Evolutionary conservation across 2,329 filamentous ascomycete genomes (phyloP).

Genomic region (Metarhizium humberi): DNA sequence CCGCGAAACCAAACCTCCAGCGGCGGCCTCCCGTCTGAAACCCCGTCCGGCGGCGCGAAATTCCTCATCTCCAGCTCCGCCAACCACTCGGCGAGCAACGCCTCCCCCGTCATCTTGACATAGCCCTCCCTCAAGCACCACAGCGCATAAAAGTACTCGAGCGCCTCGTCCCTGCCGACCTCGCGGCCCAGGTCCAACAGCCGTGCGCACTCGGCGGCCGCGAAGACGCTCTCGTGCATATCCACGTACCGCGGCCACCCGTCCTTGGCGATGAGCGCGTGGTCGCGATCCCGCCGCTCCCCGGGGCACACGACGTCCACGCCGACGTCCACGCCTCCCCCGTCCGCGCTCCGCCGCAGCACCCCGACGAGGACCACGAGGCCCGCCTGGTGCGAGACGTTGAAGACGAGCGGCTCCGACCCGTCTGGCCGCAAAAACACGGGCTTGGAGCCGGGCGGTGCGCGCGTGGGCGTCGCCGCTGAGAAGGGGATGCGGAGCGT

Average conservation of each 20-base stretch:
- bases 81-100: conserved; percentile 65
- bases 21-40: conserved; percentile 5
- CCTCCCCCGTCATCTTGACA: conserved; percentile 76
- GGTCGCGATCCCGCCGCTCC: conserved; percentile 57
- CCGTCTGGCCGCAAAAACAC: conserved; percentile 40
- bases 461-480: conserved; percentile 45
- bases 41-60: conserved; percentile 46
- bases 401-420: conserved; percentile 51
- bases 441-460: conserved; percentile 46
- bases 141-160: conserved; percentile 65
- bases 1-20: conserved; percentile 23
- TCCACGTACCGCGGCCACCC: conserved; percentile 62
- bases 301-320: conserved; percentile 68
- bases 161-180: conserved; percentile 27
- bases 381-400: conserved; percentile 70
- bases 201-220: conserved; percentile 47
- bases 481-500: conserved; percentile 52
- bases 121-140: conserved; percentile 77
- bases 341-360: conserved; percentile 18
- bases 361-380: conserved; percentile 59
- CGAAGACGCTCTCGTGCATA: conserved; percentile 63
- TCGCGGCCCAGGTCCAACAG: conserved; percentile 42
- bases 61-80: conserved; percentile 57
- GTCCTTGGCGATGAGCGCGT: conserved; percentile 41
- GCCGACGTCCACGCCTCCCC: conserved; percentile 41